Evolutionary conservation across 2,329 filamentous ascomycete genomes (phyloP), one percentile per base, ranked within the genome.

Genomic region (Fusarium longipes): DNA sequence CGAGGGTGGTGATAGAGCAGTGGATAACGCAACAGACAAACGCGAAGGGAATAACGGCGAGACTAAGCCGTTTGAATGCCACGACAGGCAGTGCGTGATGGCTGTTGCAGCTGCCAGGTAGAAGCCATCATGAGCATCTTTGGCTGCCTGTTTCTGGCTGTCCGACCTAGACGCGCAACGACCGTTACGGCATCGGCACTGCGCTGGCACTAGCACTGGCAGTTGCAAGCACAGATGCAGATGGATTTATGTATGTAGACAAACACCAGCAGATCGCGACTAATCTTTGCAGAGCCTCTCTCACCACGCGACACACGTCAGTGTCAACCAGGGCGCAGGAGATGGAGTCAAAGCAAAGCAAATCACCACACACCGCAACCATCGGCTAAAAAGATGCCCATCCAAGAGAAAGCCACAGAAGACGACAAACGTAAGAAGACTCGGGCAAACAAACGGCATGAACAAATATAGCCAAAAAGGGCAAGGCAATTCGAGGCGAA

Each of bases 141-240:
- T 47, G 49, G 35, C 40, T 47, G 48, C 33, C 57, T 56, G 43
- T 32, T 55, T 64, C 44, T 67, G 29, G 35, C 25, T 68, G 65
- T 68, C 65, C 65, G 30, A 66, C 65, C 60, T 53, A 48, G 69
- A 62, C 65, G 65, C 65, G 65, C 45, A 44, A 59, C 52, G 32
- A 38, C 54, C 54, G 52, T 66, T 50, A 66, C 50, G 43, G 38
- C 42, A 54, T 30, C 24, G 44, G 45, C 44, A 56, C 52, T 56
- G 52, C 50, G 15, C 57, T 52, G 43, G 47, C 52, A 57, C 32
- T 50, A 39, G 30, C 62, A 65, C 48, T 39, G 56, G 49, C 57
- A 60, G 45, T 42, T 36, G 22, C 38, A n/a, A n/a, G n/a, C n/a
- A n/a, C n/a, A 50, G 30, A 25, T 35, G 43, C 50, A 60, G 32